Evolutionary conservation across 768 basidiomycete species (phyloP).

Genomic region (Mycena sanguinolenta): DNA sequence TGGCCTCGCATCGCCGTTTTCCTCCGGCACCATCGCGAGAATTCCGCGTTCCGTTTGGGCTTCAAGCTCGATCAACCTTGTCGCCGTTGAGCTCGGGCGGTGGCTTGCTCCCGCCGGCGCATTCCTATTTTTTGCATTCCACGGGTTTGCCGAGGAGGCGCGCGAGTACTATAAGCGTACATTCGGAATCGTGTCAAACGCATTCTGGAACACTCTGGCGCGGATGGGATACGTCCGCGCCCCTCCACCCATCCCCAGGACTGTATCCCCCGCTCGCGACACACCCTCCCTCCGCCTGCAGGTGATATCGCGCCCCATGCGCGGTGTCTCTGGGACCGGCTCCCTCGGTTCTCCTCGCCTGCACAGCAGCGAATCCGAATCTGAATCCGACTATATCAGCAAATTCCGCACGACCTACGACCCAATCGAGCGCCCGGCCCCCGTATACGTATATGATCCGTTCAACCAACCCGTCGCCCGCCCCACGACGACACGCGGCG

Average conservation of each 20-base stretch:
- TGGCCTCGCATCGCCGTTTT: slow-evolving; percentile 63
- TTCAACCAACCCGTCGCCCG: neutral
- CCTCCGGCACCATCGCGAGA: slow-evolving; percentile 55
- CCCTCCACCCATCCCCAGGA: no score
- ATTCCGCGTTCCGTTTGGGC: slow-evolving; percentile 47
- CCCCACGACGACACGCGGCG: no score
- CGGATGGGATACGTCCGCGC: slow-evolving; percentile 8
- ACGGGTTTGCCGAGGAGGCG: slow-evolving; percentile 65
- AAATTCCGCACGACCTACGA: no score
- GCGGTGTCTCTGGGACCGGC: slow-evolving; percentile 12
- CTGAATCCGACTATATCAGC: no score
- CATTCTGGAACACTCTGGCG: slow-evolving; percentile 26
- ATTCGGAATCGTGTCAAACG: neutral
- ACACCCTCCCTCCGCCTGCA: neutral
- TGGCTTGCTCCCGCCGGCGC: slow-evolving; percentile 42
- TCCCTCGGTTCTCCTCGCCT: no score
- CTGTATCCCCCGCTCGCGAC: neutral
- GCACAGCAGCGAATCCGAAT: no score
- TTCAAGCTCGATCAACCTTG: neutral
- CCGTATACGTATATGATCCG: slow-evolving; percentile 40
- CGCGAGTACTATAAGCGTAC: slow-evolving; percentile 52
- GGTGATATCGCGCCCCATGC: slow-evolving; percentile 11
- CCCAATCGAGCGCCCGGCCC: no score
- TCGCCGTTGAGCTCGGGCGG: slow-evolving; percentile 39
- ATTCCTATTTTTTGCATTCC: slow-evolving; percentile 67